Base-by-base conservation (phyloP, 2,329 filamentous ascomycete species). In the Colletotrichum abscissum region DNA sequence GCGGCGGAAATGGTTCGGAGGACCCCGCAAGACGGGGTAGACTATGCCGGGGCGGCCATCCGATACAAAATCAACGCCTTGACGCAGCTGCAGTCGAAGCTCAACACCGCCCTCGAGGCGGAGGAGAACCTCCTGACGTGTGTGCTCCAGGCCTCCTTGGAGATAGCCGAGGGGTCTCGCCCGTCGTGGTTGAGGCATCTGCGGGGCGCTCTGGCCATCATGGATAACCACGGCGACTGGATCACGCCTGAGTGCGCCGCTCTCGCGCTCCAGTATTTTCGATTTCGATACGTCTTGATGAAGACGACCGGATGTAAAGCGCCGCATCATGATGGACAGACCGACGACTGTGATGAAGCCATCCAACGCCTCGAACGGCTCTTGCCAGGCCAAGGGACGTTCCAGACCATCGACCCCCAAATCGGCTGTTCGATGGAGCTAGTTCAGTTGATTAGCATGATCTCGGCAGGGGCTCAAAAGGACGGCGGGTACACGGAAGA, bases 91-190 rank as follows among this genome's bases (percentile, higher is more conserved):
- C 60, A 49, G 26, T 57, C 58, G 28, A 58, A 46, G 8, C 28
- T 64, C n/a, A n/a, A 49, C 5, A 52, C n/a, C 24, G 52, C 54
- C 0, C 4, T 19, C 0, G 24, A 58, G 19, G 60, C 67, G 0
- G 60, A 69, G 22, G 67, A 64, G 1, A 64, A 58, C 12, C 33
- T 69, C 7, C 26, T 69, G 38, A 64, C 67, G 4, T 69, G 60
- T 38, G 67, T 69, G n/a, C 67, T 69, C 11, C 67, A 64, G 60
- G 67, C 67, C 1, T 69, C 67, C 1, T 6, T 69, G 9, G 67
- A 64, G 33, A 69, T 69, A n/a, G 33, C 67, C 4, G 67, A 56
- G 24, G 67, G 67, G 4, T 65, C 67, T 24, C 35, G 22, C 0
- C 67, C 60, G 7, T 56, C 60, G 11, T 69, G 60, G 60, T 14